A percentile compares a stretch with the other conserved stretches of the same genome.
phyloP scores from a whole-genome alignment of 768 basidiomycete species.

The Lactarius trivialis region DNA sequence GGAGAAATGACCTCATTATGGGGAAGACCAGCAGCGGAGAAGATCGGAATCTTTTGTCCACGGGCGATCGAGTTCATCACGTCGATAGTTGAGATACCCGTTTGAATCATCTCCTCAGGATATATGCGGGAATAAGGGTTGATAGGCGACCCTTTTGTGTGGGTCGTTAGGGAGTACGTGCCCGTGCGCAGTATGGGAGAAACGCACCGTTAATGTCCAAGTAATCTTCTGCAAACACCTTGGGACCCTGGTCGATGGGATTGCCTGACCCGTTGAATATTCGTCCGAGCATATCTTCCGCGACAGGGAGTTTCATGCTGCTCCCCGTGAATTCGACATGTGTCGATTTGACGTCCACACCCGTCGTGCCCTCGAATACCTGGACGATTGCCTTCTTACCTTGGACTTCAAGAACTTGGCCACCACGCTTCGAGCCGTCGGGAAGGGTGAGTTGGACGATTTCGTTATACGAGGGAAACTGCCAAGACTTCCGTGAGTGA shows the following conservation, averaged over 20 bases:
- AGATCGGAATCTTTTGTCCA: slow-evolving; percentile 99
- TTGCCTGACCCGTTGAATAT: slow-evolving; percentile 99
- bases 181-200: slow-evolving; percentile 9
- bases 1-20: slow-evolving; percentile 80
- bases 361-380: slow-evolving; percentile 97
- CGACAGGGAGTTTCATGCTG: slow-evolving; percentile 98
- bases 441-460: slow-evolving; percentile 94
- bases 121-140: slow-evolving; percentile 98
- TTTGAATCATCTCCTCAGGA: slow-evolving; percentile 99
- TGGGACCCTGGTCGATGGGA: slow-evolving; percentile 97
- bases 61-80: slow-evolving; percentile 99
- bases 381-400: slow-evolving; percentile 99
- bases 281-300: slow-evolving; percentile 97
- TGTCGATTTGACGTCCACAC: slow-evolving; percentile 95
- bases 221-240: slow-evolving; percentile 99
- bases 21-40: slow-evolving; percentile 96
- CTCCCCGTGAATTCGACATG: slow-evolving; percentile 97
- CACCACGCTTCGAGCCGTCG: slow-evolving; percentile 90
- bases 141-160: slow-evolving; percentile 82
- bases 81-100: slow-evolving; percentile 98
- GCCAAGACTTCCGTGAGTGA: slow-evolving; percentile 17
- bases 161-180: neutral
- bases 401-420: slow-evolving; percentile 95
- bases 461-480: slow-evolving; percentile 99
- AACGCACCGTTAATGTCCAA: slow-evolving; percentile 93